Conservation (phyloP, 305 asterid species). For the Fraxinus ornus region DNA sequence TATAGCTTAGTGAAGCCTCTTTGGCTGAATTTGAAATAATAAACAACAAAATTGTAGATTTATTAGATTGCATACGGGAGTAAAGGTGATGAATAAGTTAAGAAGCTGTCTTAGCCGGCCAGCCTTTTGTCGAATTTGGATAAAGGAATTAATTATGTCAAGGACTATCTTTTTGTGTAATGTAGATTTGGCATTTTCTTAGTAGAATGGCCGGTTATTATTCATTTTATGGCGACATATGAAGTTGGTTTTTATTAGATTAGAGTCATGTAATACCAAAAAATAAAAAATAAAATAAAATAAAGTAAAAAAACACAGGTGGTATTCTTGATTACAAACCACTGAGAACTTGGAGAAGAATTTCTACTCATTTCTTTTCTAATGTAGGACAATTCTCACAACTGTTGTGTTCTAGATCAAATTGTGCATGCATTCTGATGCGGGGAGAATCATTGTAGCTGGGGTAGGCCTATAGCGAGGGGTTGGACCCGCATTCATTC, state of each 20-base stretch:
- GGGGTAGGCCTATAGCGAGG: background rate
- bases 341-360: background rate
- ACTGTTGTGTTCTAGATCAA: background rate
- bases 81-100: slow-evolving; percentile 41
- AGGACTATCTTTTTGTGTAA: slow-evolving; percentile 11
- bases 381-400: background rate
- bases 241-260: slow-evolving; percentile 15
- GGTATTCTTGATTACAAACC: slow-evolving; percentile 23
- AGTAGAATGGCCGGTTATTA: slow-evolving; percentile 34
- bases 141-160: slow-evolving; percentile 36
- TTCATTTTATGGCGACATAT: slow-evolving; percentile 32
- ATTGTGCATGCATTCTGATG: background rate
- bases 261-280: slow-evolving; percentile 29
- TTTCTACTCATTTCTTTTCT: background rate
- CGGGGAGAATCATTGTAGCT: background rate
- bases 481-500: background rate
- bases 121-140: slow-evolving; percentile 42
- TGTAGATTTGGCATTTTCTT: slow-evolving; percentile 23
- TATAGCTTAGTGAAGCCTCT: slow-evolving; percentile 14
- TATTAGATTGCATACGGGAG: slow-evolving; percentile 8
- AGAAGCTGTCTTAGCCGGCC: slow-evolving; percentile 72
- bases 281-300: background rate
- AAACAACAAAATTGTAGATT: slow-evolving; percentile 11
- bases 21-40: slow-evolving; percentile 9
- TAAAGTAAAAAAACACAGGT: slow-evolving; percentile 30